phyloP scores from a whole-genome alignment of 768 basidiomycete genomes.

The Leccinellum rugosiceps region DNA sequence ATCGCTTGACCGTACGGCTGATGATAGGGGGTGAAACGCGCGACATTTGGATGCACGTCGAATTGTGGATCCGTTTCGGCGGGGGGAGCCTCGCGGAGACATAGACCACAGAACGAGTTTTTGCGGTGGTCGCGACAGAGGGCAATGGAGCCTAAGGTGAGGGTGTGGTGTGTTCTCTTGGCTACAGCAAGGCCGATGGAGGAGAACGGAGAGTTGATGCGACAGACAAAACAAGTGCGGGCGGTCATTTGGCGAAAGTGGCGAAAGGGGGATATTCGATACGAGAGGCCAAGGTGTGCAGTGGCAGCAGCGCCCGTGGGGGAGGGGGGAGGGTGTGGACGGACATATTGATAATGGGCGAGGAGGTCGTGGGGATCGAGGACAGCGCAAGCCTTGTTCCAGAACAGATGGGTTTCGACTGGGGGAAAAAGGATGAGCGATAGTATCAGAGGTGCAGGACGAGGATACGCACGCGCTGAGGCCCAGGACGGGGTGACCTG shows the following conservation, averaged over 20 bases:
- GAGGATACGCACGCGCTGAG: slow-evolving; percentile 48
- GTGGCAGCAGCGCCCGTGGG: slow-evolving; percentile 34
- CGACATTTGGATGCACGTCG: slow-evolving; percentile 30
- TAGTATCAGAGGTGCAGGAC: not conserved
- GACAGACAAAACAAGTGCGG: slow-evolving; percentile 62
- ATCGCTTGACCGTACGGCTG: slow-evolving; percentile 28
- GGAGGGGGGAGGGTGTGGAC: slow-evolving; percentile 33
- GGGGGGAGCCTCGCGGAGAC: slow-evolving; percentile 59
- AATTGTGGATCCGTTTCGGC: slow-evolving; percentile 39
- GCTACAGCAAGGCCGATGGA: slow-evolving; percentile 48
- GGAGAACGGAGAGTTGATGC: slow-evolving; percentile 57
- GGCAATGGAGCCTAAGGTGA: slow-evolving; percentile 43
- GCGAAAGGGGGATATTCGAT: slow-evolving; percentile 48
- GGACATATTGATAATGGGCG: slow-evolving; percentile 45
- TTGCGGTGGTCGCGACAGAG: slow-evolving; percentile 67
- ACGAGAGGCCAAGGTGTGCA: slow-evolving; percentile 29
- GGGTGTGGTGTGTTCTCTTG: slow-evolving; percentile 44
- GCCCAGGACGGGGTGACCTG: slow-evolving; percentile 58
- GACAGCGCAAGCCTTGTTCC: slow-evolving; percentile 59
- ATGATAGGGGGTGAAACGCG: slow-evolving; percentile 32
- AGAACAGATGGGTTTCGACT: slow-evolving; percentile 73
- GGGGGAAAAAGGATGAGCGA: slow-evolving; percentile 7
- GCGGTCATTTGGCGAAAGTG: slow-evolving; percentile 60
- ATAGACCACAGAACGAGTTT: slow-evolving; percentile 62
- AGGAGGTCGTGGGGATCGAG: slow-evolving; percentile 63